phyloP scores from a whole-genome alignment of 257 asterid species.

The Lycium ferocissimum region DNA sequence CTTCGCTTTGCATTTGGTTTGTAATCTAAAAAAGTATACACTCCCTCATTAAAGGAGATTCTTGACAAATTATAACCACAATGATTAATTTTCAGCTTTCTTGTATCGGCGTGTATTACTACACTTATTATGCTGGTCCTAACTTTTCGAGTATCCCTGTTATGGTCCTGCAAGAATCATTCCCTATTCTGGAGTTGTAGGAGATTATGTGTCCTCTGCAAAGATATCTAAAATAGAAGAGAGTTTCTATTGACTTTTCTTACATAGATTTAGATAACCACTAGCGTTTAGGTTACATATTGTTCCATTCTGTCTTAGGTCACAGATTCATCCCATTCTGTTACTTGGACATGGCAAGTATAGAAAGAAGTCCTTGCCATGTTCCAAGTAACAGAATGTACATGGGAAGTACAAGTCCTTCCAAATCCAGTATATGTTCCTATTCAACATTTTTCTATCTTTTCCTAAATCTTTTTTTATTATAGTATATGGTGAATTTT shows the following conservation, averaged over 20 bases:
- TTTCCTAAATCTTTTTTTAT: background rate
- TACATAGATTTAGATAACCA: background rate
- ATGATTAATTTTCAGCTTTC: background rate
- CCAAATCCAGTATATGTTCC: background rate
- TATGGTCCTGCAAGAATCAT: background rate
- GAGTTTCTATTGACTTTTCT: too few species aligned
- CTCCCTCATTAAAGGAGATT: background rate
- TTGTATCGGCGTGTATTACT: too few species aligned
- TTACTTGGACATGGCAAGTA: background rate
- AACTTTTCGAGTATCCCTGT: background rate
- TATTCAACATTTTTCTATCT: background rate
- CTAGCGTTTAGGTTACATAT: background rate
- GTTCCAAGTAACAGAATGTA: too few species aligned
- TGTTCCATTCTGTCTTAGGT: background rate
- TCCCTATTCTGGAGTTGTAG: background rate
- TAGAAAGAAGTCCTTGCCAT: too few species aligned
- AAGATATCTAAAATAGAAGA: background rate
- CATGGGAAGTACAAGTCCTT: background rate
- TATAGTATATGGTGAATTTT: background rate
- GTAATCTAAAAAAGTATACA: background rate
- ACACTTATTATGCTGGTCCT: background rate
- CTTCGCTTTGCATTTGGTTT: background rate
- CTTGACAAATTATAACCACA: background rate
- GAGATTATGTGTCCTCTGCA: background rate
- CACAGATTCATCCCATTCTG: background rate